phyloP scores from a whole-genome alignment of 164 flowering plant species.

The Litsea cubeba region DNA sequence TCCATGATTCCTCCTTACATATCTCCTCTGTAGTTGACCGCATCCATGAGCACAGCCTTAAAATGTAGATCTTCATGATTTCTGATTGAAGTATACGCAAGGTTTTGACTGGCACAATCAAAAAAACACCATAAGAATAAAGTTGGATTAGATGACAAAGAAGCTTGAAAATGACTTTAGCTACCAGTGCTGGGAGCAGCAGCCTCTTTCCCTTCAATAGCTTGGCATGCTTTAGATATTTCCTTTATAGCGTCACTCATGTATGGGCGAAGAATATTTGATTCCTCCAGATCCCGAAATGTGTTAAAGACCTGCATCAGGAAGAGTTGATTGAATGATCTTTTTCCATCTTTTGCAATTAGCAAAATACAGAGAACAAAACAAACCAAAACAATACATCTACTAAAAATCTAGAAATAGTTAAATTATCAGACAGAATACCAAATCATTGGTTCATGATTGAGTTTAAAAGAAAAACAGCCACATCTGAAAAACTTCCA shows the following conservation, averaged over 20 bases:
- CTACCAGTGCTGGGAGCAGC: slow-evolving; percentile 85
- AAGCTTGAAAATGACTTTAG: slow-evolving; percentile 7
- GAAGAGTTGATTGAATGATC: background rate
- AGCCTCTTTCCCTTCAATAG: slow-evolving; percentile 87
- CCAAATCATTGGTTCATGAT: no score
- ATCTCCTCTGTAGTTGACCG: slow-evolving; percentile 70
- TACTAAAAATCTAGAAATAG: no score
- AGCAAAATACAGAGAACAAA: no score
- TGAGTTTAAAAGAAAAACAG: no score
- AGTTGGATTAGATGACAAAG: slow-evolving; percentile 1
- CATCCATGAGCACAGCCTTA: slow-evolving; percentile 96
- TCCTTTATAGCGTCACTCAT: slow-evolving; percentile 83
- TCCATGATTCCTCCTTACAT: slow-evolving; percentile 83
- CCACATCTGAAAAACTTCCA: no score
- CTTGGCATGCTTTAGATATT: slow-evolving; percentile 72
- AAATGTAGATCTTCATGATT: slow-evolving; percentile 71
- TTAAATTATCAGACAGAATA: no score
- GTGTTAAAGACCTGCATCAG: slow-evolving; percentile 60
- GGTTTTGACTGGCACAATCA: slow-evolving; percentile 49
- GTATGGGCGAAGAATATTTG: slow-evolving; percentile 70
- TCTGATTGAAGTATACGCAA: slow-evolving; percentile 65
- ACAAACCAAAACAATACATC: no score
- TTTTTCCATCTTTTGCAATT: background rate
- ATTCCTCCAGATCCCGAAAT: slow-evolving; percentile 79
- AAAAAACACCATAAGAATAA: slow-evolving; percentile 9